Conservation (phyloP, 1,139 yeast species). For the Suhomyces coccinellae region DNA sequence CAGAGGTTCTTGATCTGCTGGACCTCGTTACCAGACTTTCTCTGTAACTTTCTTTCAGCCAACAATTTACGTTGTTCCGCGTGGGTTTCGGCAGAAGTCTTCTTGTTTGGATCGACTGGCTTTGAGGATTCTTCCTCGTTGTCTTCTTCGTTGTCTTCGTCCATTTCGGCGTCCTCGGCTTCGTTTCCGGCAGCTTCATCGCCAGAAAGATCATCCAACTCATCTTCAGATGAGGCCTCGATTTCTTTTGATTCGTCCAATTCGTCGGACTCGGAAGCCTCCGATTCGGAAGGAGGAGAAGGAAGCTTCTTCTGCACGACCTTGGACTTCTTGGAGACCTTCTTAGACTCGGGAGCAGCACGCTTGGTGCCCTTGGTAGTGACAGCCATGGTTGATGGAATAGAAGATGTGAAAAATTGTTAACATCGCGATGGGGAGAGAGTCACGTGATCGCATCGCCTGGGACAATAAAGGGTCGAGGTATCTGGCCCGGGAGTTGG, state of each 20-base stretch:
- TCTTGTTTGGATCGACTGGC: conserved; percentile 43
- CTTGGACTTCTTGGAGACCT: conserved; percentile 32
- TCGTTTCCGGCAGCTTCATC: conserved; percentile 20
- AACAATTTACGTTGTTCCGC: conserved; percentile 79
- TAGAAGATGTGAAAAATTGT: conserved; percentile 10
- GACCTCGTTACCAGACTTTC: conserved; percentile 84
- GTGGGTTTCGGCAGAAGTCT: conserved; percentile 67
- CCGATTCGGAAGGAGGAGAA: conserved; percentile 17
- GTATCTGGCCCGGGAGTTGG: background rate
- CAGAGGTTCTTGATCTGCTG: conserved; percentile 84
- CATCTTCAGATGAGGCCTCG: conserved; percentile 21
- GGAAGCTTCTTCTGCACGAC: conserved; percentile 20
- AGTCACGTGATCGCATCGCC: background rate
- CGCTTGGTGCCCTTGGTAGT: conserved; percentile 39
- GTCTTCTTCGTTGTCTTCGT: conserved; percentile 20
- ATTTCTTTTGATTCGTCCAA: conserved; percentile 13
- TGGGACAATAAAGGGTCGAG: background rate
- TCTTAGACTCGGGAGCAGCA: conserved; percentile 21
- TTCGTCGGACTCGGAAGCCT: conserved; percentile 12
- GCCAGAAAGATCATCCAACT: conserved; percentile 23
- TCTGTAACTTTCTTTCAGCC: conserved; percentile 80
- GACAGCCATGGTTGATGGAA: conserved; percentile 22
- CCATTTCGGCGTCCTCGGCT: conserved; percentile 22
- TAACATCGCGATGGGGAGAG: conserved; percentile 10
- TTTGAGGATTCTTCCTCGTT: conserved; percentile 19